Evolutionary conservation across 306 rosid species (phyloP).

Genomic region (Cucurbita ficifolia): DNA sequence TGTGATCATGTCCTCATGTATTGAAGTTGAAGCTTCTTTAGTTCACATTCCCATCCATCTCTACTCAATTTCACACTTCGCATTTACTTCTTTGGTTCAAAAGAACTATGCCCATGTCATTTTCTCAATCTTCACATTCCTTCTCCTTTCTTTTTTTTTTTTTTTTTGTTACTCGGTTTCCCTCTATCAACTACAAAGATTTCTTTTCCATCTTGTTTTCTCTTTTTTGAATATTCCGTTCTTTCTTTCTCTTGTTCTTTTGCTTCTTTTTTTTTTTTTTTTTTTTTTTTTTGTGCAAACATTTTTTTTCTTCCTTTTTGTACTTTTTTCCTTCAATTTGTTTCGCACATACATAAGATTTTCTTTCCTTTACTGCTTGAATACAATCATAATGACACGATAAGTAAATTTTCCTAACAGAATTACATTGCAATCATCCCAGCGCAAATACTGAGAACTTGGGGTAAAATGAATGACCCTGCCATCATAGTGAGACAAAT

Average conservation of each 20-base stretch:
- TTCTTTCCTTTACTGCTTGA: neutral
- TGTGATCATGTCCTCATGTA: conserved; percentile 27
- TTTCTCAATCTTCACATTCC: neutral
- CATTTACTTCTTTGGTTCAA: neutral
- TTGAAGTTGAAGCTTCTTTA: conserved; percentile 43
- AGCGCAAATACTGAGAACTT: conserved; percentile 44
- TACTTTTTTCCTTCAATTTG: neutral
- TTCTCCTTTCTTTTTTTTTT: neutral
- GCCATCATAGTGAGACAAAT: conserved; percentile 72
- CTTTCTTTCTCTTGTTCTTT: neutral
- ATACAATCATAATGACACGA: conserved; percentile 26
- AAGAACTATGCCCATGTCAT: neutral
- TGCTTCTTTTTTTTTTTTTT: conserved; percentile 8
- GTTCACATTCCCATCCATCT: conserved; percentile 29
- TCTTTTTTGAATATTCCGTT: conserved; percentile 3
- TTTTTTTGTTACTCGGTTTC: neutral
- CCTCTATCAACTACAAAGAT: neutral
- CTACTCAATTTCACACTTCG: conserved; percentile 5
- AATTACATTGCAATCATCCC: conserved; percentile 44
- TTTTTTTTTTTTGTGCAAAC: neutral
- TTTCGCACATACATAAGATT: neutral
- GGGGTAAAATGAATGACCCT: conserved; percentile 58
- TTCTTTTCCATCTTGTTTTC: conserved; percentile 1
- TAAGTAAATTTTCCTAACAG: conserved; percentile 34
- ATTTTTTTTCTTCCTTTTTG: conserved; percentile 11